phyloP scores from a whole-genome alignment of 2,329 filamentous ascomycete species.

The Waltergamsia citrina region DNA sequence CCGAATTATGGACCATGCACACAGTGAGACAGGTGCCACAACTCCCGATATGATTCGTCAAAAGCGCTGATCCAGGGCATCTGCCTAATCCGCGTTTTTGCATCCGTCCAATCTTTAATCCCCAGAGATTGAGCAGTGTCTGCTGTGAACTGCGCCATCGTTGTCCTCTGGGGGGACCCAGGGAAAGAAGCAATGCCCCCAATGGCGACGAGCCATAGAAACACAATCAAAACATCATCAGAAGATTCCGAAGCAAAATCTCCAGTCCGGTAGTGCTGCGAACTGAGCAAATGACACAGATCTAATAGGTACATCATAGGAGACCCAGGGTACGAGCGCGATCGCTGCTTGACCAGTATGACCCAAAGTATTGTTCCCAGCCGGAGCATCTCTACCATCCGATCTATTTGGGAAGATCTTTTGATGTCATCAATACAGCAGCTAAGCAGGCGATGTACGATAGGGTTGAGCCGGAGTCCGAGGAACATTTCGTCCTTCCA shows the following conservation, averaged over 20 bases:
- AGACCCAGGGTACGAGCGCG: background rate
- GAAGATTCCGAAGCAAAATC: background rate
- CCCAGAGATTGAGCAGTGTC: background rate
- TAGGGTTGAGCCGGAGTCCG: background rate
- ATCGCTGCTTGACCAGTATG: background rate
- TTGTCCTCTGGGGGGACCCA: background rate
- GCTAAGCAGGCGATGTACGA: background rate
- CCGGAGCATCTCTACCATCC: background rate
- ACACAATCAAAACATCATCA: background rate
- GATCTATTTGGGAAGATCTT: background rate
- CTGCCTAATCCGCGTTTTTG: background rate
- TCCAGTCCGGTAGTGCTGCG: background rate
- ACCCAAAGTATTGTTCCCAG: background rate
- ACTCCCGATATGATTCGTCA: no score
- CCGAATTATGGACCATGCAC: no score
- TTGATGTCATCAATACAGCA: background rate
- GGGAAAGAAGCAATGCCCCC: background rate
- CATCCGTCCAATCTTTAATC: background rate
- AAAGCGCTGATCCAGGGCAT: background rate
- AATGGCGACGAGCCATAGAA: background rate
- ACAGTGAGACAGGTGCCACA: no score
- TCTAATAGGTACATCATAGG: background rate
- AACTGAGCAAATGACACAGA: no score
- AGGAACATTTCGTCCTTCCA: background rate
- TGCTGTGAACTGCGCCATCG: background rate